These are phyloP conservation scores for Suhomyces sp. DNA, from an alignment of 805 yeast species.

Conservation along the genomic window DNA sequence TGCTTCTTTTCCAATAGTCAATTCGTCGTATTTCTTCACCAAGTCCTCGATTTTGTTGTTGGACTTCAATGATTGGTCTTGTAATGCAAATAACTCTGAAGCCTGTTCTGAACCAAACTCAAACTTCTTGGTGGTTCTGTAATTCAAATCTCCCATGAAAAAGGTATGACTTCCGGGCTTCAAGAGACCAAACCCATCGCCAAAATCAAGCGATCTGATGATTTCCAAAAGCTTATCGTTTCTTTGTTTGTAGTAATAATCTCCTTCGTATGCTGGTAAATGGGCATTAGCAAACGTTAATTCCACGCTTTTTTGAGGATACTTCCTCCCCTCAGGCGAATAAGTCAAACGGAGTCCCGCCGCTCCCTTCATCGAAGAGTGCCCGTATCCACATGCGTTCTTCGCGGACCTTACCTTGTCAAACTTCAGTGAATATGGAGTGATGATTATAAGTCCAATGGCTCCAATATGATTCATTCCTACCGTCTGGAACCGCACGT, in stretches of 20 bases:
- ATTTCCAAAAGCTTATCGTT: constrained; percentile 52
- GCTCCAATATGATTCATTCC: constrained; percentile 54
- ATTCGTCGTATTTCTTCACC: constrained; percentile 49
- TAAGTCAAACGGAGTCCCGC: constrained; percentile 56
- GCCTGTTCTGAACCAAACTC: constrained; percentile 10
- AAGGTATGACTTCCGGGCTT: constrained; percentile 60
- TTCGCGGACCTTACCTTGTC: constrained; percentile 25
- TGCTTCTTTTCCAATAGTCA: constrained; percentile 38
- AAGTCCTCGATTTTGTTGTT: constrained; percentile 16
- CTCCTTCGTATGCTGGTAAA: constrained; percentile 77
- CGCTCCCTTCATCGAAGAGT: constrained; percentile 74
- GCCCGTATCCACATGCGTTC: constrained; percentile 55
- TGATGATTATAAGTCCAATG: constrained; percentile 52
- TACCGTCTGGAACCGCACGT: constrained; percentile 39
- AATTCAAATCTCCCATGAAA: constrained; percentile 84
- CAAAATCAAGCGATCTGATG: constrained; percentile 55
- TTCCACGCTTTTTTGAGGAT: constrained; percentile 22
- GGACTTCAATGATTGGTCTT: constrained; percentile 20
- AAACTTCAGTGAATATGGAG: constrained; percentile 40
- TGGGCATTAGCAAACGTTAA: constrained; percentile 71
- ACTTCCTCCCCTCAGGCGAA: constrained; percentile 18
- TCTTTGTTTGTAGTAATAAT: constrained; percentile 43
- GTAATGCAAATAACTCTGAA: constrained; percentile 23
- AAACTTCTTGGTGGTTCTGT: constrained; percentile 48
- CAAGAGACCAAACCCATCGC: constrained; percentile 53